Conservation (phyloP, 352 stramenopile genomes). For the Phytophthora pluvialis region DNA sequence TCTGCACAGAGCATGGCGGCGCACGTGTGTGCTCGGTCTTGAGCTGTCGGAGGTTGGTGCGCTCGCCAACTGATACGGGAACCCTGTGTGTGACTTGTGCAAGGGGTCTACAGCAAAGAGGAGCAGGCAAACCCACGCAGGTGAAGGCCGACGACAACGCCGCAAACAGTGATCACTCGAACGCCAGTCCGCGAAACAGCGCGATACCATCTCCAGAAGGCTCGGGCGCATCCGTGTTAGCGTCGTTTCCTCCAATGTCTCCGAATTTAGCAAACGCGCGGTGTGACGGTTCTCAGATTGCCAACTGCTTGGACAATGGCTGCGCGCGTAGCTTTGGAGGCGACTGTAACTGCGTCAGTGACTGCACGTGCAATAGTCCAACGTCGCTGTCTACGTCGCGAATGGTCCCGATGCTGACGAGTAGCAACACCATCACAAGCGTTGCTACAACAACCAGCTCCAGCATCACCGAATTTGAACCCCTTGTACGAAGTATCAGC, state of each 20-base stretch:
- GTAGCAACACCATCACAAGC: constrained; percentile 25
- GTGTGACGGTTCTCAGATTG: constrained; percentile 48
- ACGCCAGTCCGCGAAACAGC: constrained; percentile 27
- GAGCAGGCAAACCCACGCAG: constrained; percentile 4
- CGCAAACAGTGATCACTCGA: constrained; percentile 19
- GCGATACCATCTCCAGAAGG: constrained; percentile 14
- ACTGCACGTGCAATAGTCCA: constrained; percentile 62
- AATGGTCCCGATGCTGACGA: constrained; percentile 27
- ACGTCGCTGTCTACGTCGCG: constrained; percentile 21
- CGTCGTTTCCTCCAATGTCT: constrained; percentile 27
- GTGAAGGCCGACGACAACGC: constrained; percentile 1
- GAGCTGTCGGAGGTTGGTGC: constrained; percentile 73
- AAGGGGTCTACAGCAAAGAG: constrained; percentile 33
- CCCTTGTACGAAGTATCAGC: constrained; percentile 2
- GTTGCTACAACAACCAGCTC: constrained; percentile 12
- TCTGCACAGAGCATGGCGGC: constrained; percentile 75
- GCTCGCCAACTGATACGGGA: constrained; percentile 37
- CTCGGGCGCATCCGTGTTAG: constrained; percentile 16
- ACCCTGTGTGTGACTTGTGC: constrained; percentile 52
- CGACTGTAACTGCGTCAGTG: constrained; percentile 60
- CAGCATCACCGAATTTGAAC: constrained; percentile 13
- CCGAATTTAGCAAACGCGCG: constrained; percentile 18
- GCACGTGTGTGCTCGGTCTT: constrained; percentile 56
- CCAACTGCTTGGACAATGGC: constrained; percentile 72
- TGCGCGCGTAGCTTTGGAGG: constrained; percentile 71